A percentile compares a stretch with the other conserved stretches of the same genome.
Evolutionary conservation across 306 rosid genomes (phyloP).

Genomic region (Echinosophora koreensis): DNA sequence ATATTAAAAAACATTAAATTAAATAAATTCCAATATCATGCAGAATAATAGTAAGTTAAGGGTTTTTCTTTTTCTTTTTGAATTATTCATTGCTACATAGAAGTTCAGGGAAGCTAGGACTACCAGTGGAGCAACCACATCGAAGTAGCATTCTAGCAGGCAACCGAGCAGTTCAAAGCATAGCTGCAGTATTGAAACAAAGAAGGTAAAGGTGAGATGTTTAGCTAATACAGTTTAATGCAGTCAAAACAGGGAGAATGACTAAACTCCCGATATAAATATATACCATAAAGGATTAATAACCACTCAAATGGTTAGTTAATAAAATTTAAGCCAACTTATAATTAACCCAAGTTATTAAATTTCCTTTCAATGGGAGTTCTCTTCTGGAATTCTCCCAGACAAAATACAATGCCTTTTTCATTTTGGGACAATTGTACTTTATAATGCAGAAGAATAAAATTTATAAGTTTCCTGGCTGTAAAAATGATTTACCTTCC

Average conservation of each 20-base stretch:
- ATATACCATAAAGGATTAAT: conserved; percentile 18
- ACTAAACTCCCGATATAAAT: conserved; percentile 15
- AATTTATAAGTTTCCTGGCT: conserved; percentile 35
- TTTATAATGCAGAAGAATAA: conserved; percentile 31
- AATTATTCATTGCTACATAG: conserved; percentile 20
- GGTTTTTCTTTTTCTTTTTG: conserved; percentile 13
- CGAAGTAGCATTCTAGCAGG: conserved; percentile 67
- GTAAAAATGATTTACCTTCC: conserved; percentile 66
- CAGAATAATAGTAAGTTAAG: conserved; percentile 20
- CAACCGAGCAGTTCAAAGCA: conserved; percentile 85
- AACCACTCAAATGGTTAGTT: conserved; percentile 9
- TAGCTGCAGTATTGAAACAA: conserved; percentile 71
- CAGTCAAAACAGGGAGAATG: conserved; percentile 19
- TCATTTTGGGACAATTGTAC: conserved; percentile 28
- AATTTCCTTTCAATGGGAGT: not conserved
- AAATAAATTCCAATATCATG: conserved; percentile 7
- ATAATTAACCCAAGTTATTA: not conserved
- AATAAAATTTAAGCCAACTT: conserved; percentile 4
- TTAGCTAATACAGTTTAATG: conserved; percentile 31
- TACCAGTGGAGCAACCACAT: conserved; percentile 81
- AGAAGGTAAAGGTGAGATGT: conserved; percentile 38
- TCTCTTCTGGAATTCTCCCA: conserved; percentile 9
- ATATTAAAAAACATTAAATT: conserved; percentile 21
- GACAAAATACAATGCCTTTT: not conserved
- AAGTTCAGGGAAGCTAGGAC: conserved; percentile 48